Evolutionary conservation across 805 yeast species (phyloP).

Genomic region (Wilhelminamyces savonicus): DNA sequence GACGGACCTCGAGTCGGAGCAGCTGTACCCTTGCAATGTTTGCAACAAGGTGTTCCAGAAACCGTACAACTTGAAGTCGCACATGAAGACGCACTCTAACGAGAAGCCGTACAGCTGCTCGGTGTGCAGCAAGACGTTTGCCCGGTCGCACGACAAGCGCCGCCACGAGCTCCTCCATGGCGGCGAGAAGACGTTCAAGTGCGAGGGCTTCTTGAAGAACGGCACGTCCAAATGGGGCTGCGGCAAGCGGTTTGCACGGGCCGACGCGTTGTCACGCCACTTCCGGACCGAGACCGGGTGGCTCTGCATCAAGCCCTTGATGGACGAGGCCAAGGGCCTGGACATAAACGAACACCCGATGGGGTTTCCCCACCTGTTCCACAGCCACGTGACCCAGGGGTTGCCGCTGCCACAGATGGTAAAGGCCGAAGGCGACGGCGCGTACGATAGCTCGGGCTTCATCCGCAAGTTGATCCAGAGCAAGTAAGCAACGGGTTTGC

Average conservation of each 20-base stretch:
- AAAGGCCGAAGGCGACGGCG: conserved; percentile 3
- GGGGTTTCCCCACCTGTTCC: not conserved
- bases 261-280: conserved; percentile 73
- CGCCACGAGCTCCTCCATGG: conserved; percentile 73
- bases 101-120: conserved; percentile 67
- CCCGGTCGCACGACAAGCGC: conserved; percentile 70
- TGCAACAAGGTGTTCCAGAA: conserved; percentile 43
- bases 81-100: conserved; percentile 50
- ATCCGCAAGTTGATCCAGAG: conserved; percentile 11
- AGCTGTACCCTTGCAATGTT: conserved; percentile 28
- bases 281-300: conserved; percentile 73
- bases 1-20: too few species aligned
- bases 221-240: conserved; percentile 68
- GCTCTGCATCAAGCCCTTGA: conserved; percentile 57
- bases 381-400: conserved; percentile 1
- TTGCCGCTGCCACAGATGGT: conserved; percentile 1
- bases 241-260: conserved; percentile 65
- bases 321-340: conserved; percentile 47
- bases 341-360: too few species aligned
- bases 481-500: too few species aligned
- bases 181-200: conserved; percentile 63
- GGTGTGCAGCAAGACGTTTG: conserved; percentile 62
- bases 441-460: conserved; percentile 11
- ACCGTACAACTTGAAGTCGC: conserved; percentile 45
- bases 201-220: conserved; percentile 55